Evolutionary conservation across 352 stramenopile genomes (phyloP).

Genomic region (Pythium dissotocum): DNA sequence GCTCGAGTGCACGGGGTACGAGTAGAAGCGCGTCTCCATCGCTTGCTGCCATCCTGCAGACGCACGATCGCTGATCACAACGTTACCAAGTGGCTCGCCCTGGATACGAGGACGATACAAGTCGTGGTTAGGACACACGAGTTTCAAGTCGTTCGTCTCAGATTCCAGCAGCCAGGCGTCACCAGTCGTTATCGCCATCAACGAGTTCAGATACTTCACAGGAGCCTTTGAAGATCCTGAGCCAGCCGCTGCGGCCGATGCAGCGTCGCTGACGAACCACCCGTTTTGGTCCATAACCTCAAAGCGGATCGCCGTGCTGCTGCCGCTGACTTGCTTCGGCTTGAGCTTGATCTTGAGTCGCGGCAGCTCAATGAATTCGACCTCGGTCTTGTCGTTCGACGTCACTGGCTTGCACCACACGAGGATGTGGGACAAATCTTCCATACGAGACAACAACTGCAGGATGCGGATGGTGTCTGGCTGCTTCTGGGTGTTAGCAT

Average conservation of each 20-base stretch:
- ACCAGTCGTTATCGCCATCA: constrained; percentile 50
- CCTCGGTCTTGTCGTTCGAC: constrained; percentile 28
- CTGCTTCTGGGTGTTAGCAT: constrained; percentile 50
- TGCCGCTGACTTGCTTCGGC: constrained; percentile 48
- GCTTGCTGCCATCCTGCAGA: constrained; percentile 84
- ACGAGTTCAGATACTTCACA: constrained; percentile 51
- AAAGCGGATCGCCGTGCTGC: constrained; percentile 49
- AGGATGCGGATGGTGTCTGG: constrained; percentile 64
- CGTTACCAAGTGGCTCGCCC: constrained; percentile 78
- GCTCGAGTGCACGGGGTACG: constrained; percentile 98
- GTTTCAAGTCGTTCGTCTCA: constrained; percentile 72
- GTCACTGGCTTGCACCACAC: constrained; percentile 90
- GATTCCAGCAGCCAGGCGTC: constrained; percentile 77
- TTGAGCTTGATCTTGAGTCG: constrained; percentile 96
- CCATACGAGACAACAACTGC: constrained; percentile 92
- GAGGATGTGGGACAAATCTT: constrained; percentile 97
- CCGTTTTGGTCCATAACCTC: constrained; percentile 81
- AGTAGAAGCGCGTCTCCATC: constrained; percentile 94
- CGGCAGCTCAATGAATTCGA: constrained; percentile 97
- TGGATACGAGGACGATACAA: constrained; percentile 74
- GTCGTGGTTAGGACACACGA: constrained; percentile 84
- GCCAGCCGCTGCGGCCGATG: constrained; percentile 7
- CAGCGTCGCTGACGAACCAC: constrained; percentile 80
- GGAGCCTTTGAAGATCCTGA: constrained; percentile 13
- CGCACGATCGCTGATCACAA: constrained; percentile 75